Percentiles rank a stretch among this genome's conserved stretches.
phyloP scores from a whole-genome alignment of 179 eudicot genomes.

The Amaranthus tricolor region DNA sequence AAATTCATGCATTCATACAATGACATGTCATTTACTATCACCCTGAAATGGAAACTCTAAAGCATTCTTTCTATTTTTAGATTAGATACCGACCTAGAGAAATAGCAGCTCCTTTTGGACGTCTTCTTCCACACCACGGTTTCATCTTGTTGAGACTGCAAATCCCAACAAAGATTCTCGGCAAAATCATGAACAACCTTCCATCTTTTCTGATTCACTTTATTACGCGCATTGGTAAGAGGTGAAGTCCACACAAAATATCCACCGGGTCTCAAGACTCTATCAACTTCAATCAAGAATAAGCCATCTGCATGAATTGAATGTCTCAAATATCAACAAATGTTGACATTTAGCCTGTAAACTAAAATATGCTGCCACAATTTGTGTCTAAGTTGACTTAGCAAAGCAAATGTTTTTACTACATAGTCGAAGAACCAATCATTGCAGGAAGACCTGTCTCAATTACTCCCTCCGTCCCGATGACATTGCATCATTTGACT shows the following conservation, averaged over 20 bases:
- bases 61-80: background rate
- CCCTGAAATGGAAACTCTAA: background rate
- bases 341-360: conserved; percentile 8
- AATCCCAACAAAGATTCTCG: conserved; percentile 81
- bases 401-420: background rate
- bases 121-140: conserved; percentile 98
- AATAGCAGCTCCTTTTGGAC: conserved; percentile 66
- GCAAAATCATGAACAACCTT: conserved; percentile 56
- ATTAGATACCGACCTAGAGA: conserved; percentile 54
- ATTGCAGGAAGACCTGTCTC: too few species aligned
- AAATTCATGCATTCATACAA: conserved; percentile 20
- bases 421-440: background rate
- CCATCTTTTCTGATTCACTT: conserved; percentile 82
- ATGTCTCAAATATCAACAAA: conserved; percentile 12
- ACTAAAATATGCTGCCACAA: background rate
- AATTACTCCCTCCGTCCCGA: too few species aligned
- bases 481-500: too few species aligned
- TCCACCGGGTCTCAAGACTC: conserved; percentile 94
- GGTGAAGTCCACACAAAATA: conserved; percentile 99
- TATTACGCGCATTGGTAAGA: conserved; percentile 70
- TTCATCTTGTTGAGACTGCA: conserved; percentile 92
- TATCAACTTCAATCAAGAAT: conserved; percentile 80
- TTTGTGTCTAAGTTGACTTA: background rate
- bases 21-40: conserved; percentile 4
- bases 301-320: conserved; percentile 63